Evolutionary conservation across 2,329 filamentous ascomycete species (phyloP), one percentile per base, ranked within the genome.

Genomic region (Phialophora macrospora): DNA sequence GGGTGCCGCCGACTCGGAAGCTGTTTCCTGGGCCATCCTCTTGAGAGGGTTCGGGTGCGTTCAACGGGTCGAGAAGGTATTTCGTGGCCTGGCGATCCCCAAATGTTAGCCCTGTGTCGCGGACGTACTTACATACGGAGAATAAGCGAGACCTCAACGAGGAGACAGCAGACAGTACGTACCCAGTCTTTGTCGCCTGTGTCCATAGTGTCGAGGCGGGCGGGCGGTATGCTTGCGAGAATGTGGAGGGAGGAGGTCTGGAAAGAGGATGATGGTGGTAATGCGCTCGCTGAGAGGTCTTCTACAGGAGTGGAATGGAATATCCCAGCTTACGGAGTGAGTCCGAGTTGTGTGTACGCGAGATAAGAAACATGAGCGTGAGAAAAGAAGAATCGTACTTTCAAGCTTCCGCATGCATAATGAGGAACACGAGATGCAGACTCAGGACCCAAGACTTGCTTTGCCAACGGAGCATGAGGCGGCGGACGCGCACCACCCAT

Each of bases 31-130:
- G 84, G 7, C 89, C 88, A 55, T 86, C 89, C 74, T 90, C 87
- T 68, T 89, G 84, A 66, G 82, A 86, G 14, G 89, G 89, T 68
- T 90, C 87, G 9, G 87, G 88, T 24, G 83, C 88, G 72, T 82
- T 87, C 68, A 92, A 80, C 69, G 90, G 90, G 72, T 90, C 88
- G 70, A 92, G 85, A 52, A 92, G 80, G 73, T 89, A 88, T 73
- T 86, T 84, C 60, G 83, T 80, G 51, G 88, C 87, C 89, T 91
- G 73, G 4, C 60, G 51, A 54, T n/a, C 17, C 56, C 54, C 55
- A 58, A n/a, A 48, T 7, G 57, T 62, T 55, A 69, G 60, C 44
- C 55, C 63, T 61, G 51, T 46, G 59, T 38, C 34, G 26, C 34
- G 4, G 14, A 41, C 12, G 14, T 41, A 20, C 6, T n/a, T n/a